phyloP scores from a whole-genome alignment of 2,329 filamentous ascomycete species.

The Neonectria faginata region DNA sequence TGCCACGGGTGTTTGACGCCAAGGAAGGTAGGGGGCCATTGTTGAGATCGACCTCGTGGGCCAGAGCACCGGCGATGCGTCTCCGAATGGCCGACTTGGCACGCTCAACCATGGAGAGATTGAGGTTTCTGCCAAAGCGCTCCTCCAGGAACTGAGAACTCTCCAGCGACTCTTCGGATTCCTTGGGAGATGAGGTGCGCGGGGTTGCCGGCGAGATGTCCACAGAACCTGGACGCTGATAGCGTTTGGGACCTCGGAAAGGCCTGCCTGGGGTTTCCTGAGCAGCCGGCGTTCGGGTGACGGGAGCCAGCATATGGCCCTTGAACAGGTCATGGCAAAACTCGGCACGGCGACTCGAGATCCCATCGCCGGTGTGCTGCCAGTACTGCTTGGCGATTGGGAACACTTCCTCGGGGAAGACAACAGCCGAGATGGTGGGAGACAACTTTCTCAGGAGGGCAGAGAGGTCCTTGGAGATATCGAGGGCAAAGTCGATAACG shows the following conservation, averaged over 20 bases:
- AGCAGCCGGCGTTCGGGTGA: slow-evolving; percentile 43
- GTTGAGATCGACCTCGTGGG: slow-evolving; percentile 71
- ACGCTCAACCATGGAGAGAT: slow-evolving; percentile 80
- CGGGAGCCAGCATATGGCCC: slow-evolving; percentile 68
- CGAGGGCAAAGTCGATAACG: slow-evolving; percentile 73
- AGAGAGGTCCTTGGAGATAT: slow-evolving; percentile 63
- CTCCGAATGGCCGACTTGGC: slow-evolving; percentile 88
- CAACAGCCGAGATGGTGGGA: slow-evolving; percentile 74
- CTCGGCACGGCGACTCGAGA: slow-evolving; percentile 91
- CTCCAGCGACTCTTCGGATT: slow-evolving; percentile 66
- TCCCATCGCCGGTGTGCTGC: slow-evolving; percentile 94
- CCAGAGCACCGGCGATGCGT: slow-evolving; percentile 88
- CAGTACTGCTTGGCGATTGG: slow-evolving; percentile 90
- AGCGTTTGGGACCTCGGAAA: slow-evolving; percentile 81
- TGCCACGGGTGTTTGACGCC: slow-evolving; percentile 62
- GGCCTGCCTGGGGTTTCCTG: slow-evolving; percentile 48
- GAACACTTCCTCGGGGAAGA: slow-evolving; percentile 77
- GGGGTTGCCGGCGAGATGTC: slow-evolving; percentile 32
- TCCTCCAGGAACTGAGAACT: slow-evolving; percentile 89
- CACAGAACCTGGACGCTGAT: slow-evolving; percentile 70
- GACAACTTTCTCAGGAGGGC: slow-evolving; percentile 65
- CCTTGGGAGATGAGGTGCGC: slow-evolving; percentile 36
- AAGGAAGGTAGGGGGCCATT: slow-evolving; percentile 40
- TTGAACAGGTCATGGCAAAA: slow-evolving; percentile 83
- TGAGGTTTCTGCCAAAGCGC: slow-evolving; percentile 91